Conservation (phyloP, 345 rosid species). For the Gossypium arboreum region DNA sequence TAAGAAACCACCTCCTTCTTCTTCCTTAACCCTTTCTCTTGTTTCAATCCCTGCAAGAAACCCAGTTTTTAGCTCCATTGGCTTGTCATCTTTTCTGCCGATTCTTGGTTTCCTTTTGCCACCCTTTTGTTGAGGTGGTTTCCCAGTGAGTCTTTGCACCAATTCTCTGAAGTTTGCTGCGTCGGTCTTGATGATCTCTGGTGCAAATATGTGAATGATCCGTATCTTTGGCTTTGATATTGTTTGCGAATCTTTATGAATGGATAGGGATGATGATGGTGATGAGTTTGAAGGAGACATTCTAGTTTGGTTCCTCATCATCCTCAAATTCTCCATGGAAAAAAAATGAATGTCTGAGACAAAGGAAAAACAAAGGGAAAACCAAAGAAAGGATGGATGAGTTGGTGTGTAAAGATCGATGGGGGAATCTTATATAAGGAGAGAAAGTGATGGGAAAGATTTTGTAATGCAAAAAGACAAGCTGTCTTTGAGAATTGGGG, state of each 20-base stretch:
- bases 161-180: constrained; percentile 81
- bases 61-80: constrained; percentile 27
- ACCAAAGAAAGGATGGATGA: constrained; percentile 6
- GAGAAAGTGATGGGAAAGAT: constrained; percentile 2
- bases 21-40: constrained; percentile 29
- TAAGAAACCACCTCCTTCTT: constrained; percentile 44
- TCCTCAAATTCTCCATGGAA: constrained; percentile 36
- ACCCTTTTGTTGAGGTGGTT: constrained; percentile 38
- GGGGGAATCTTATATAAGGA: constrained; percentile 21
- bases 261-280: constrained; percentile 38
- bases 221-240: constrained; percentile 76
- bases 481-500: constrained; percentile 1
- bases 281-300: constrained; percentile 22
- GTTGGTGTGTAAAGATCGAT: constrained; percentile 30
- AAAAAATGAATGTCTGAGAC: background rate
- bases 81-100: constrained; percentile 19
- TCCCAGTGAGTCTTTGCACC: constrained; percentile 90
- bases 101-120: constrained; percentile 20
- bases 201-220: constrained; percentile 84
- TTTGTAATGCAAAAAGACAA: background rate
- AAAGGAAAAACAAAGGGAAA: constrained; percentile 10
- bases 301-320: constrained; percentile 27
- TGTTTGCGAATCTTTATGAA: constrained; percentile 50
- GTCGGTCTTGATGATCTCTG: constrained; percentile 94
- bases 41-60: constrained; percentile 20